Base-by-base conservation (phyloP, 2,329 filamentous ascomycete species). In the Monosporascus sp. region DNA sequence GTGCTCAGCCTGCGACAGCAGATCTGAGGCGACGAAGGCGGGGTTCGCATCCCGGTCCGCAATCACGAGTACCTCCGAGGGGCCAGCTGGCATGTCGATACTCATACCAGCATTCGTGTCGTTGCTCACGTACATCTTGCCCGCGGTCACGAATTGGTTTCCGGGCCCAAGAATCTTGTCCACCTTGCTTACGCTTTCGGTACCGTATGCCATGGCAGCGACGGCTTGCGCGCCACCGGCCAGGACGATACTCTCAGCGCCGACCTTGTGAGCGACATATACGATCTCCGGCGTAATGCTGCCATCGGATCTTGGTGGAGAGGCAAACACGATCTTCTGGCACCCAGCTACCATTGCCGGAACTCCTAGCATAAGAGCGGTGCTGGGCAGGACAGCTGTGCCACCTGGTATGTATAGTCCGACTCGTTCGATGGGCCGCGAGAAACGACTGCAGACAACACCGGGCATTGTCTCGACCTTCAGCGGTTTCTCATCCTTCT, bases 161-260 rank as follows among this genome's bases (percentile, higher is more conserved):
- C 94, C 94, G 3, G 94, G 94, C 0, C 94, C 94, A 14, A 97
- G 83, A 62, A 99, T 97, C 82, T 99, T 99, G 79, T 99, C 94
- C 7, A 99, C 94, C 77, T 99, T 99, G 71, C 79, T 89, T 49
- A 99, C 85, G 62, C 86, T 93, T 72, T 97, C 88, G 0, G 94
- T 99, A 48, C 94, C 94, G 73, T 99, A 99, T 2, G 94, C 94
- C 87, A 99, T 88, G 48, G 94, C 94, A 20, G 93, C 94, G 38
- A 99, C 86, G 44, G 94, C 94, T 74, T 99, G 94, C 0, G 93
- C 94, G 57, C 94, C 94, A 57, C 94, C 94, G 11, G 94, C 94
- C 25, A 99, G 82, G 5, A 99, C 93, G 62, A 99, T 97, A 67
- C 89, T 90, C 73, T 97, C 90, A 2, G 94, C 94, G 49, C 93